These are phyloP conservation scores for Stylosanthes scabra DNA, from an alignment of 331 rosid species.

Conservation along the genomic window DNA sequence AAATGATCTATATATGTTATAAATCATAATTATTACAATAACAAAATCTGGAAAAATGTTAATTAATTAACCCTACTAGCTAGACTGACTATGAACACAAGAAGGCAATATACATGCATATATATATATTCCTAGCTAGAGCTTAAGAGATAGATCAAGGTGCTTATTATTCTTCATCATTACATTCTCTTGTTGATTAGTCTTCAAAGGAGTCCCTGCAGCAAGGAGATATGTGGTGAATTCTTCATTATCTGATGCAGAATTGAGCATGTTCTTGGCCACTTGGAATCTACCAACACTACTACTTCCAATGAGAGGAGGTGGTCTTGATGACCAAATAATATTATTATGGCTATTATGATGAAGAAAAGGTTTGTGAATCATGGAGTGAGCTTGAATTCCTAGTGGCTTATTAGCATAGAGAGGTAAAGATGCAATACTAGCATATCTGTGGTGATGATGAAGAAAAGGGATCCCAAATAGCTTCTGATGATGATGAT, in stretches of 20 bases:
- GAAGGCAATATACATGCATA: background rate
- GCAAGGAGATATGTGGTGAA: conserved; percentile 32
- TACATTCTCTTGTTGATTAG: conserved; percentile 48
- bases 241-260: conserved; percentile 37
- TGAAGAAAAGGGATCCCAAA: conserved; percentile 40
- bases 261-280: conserved; percentile 25
- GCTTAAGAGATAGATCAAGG: conserved; percentile 77
- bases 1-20: conserved; percentile 4
- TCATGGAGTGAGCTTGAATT: conserved; percentile 65
- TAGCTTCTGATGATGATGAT: no score
- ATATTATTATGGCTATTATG: background rate
- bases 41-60: conserved; percentile 34
- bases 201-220: conserved; percentile 35
- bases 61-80: conserved; percentile 1
- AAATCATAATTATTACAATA: conserved; percentile 30
- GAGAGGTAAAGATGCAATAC: conserved; percentile 63
- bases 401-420: conserved; percentile 52
- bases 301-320: background rate
- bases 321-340: conserved; percentile 40
- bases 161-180: conserved; percentile 31
- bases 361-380: conserved; percentile 61
- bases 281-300: conserved; percentile 52
- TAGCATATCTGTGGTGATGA: conserved; percentile 34
- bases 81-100: background rate
- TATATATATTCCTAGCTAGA: conserved; percentile 30